Percentiles rank a stretch among this genome's conserved stretches.
Evolutionary conservation across 1,284 basidiomycete species (phyloP).

Genomic region (Exobasidium rhododendri): DNA sequence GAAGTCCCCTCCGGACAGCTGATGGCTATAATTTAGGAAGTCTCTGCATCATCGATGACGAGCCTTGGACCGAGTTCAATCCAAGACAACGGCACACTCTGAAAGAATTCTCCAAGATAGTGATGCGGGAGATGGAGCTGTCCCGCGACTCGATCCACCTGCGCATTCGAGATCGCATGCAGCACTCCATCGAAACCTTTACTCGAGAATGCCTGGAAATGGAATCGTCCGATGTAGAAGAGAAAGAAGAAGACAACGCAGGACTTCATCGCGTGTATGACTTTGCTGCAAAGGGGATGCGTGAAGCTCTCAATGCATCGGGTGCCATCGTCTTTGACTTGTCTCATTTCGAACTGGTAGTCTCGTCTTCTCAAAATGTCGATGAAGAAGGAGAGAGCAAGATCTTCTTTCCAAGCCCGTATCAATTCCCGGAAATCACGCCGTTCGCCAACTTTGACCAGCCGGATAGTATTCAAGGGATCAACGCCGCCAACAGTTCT

Average conservation of each 20-base stretch:
- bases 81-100: constrained; percentile 84
- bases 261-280: constrained; percentile 81
- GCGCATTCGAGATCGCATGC: constrained; percentile 82
- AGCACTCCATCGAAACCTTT: constrained; percentile 91
- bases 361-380: constrained; percentile 63
- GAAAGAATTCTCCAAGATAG: constrained; percentile 84
- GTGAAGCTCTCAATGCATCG: constrained; percentile 83
- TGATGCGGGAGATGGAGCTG: constrained; percentile 93
- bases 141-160: constrained; percentile 94
- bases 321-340: constrained; percentile 88
- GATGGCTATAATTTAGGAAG: constrained; percentile 89
- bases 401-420: constrained; percentile 42
- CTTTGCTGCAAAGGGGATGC: constrained; percentile 79
- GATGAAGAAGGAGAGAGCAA: constrained; percentile 46
- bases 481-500: background rate
- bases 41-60: constrained; percentile 79
- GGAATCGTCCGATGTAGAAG: constrained; percentile 60
- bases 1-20: constrained; percentile 78
- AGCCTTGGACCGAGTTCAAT: constrained; percentile 77
- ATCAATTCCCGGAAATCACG: constrained; percentile 17
- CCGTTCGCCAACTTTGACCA: constrained; percentile 30
- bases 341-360: constrained; percentile 81
- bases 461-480: constrained; percentile 23
- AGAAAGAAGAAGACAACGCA: constrained; percentile 8
- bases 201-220: constrained; percentile 91